Evolutionary conservation across 2,329 filamentous ascomycete species (phyloP).

Genomic region (Trichoderma guizhouense): DNA sequence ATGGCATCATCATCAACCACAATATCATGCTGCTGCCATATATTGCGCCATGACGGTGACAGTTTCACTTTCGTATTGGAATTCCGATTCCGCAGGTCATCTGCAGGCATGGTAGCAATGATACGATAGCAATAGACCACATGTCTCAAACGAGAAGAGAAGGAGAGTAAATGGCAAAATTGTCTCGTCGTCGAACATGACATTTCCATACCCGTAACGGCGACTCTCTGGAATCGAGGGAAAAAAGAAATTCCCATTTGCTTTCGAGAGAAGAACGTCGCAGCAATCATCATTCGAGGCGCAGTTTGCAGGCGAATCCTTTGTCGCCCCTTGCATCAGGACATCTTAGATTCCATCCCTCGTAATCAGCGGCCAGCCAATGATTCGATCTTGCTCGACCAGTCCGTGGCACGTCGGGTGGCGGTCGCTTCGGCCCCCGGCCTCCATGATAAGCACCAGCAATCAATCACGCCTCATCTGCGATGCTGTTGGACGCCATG

Average conservation of each 20-base stretch:
- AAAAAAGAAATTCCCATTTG: background rate
- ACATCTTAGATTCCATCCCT: constrained; percentile 12
- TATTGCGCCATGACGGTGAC: background rate
- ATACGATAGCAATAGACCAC: no score
- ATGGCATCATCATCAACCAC: background rate
- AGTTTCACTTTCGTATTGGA: background rate
- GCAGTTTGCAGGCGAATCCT: background rate
- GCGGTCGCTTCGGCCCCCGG: background rate
- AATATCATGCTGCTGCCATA: background rate
- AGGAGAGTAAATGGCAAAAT: background rate
- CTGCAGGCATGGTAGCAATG: background rate
- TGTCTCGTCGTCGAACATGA: background rate
- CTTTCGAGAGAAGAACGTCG: background rate
- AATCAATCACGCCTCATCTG: background rate
- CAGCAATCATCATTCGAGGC: background rate
- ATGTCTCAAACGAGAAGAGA: background rate
- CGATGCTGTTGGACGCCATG: background rate
- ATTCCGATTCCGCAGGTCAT: background rate
- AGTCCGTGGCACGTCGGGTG: background rate
- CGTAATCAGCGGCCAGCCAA: background rate
- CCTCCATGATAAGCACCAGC: background rate
- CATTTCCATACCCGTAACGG: background rate
- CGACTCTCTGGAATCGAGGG: background rate
- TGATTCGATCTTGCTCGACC: background rate
- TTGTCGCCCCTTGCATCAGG: background rate